A percentile compares a stretch with the other conserved stretches of the same genome.
Conservation (phyloP, 352 stramenopile species). For the Pythium dissotocum region DNA sequence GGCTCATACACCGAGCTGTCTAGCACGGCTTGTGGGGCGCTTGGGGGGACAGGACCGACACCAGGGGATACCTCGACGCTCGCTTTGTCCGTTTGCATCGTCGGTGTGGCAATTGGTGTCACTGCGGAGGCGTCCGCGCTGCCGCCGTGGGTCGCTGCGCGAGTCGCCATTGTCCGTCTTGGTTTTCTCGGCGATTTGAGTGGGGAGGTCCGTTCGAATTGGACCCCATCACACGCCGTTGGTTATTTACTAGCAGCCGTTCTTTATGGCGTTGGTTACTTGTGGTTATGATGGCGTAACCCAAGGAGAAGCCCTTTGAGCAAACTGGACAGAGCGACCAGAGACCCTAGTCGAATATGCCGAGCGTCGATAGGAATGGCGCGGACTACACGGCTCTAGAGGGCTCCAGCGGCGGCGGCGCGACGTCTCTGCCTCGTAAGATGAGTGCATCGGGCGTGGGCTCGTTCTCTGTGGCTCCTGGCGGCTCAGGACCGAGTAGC, state of each 20-base stretch:
- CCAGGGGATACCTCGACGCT: slow-evolving; percentile 1
- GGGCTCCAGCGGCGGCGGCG: not conserved
- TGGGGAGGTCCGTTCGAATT: slow-evolving; percentile 4
- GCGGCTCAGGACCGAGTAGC: slow-evolving; percentile 1
- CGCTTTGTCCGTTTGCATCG: not conserved
- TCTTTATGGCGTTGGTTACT: slow-evolving; percentile 9
- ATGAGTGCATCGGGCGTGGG: slow-evolving; percentile 11
- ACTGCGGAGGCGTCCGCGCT: slow-evolving; percentile 15
- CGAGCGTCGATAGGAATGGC: slow-evolving; percentile 10
- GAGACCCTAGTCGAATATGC: not conserved
- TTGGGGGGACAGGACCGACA: not conserved
- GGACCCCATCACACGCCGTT: slow-evolving; percentile 12
- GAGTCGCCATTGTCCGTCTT: slow-evolving; percentile 14
- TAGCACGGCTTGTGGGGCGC: slow-evolving; percentile 13
- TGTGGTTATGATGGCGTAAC: not conserved
- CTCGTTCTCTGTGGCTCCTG: slow-evolving; percentile 8
- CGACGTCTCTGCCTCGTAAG: not conserved
- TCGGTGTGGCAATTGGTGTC: not conserved
- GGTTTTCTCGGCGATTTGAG: not conserved
- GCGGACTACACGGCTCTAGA: not conserved
- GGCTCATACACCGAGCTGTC: slow-evolving; percentile 20
- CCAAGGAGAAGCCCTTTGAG: not conserved
- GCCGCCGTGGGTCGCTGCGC: slow-evolving; percentile 1
- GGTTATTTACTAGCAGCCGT: slow-evolving; percentile 5
- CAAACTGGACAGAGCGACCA: not conserved